Evolutionary conservation across 441 rosid species (phyloP).

Genomic region (Corymbia citriodora): DNA sequence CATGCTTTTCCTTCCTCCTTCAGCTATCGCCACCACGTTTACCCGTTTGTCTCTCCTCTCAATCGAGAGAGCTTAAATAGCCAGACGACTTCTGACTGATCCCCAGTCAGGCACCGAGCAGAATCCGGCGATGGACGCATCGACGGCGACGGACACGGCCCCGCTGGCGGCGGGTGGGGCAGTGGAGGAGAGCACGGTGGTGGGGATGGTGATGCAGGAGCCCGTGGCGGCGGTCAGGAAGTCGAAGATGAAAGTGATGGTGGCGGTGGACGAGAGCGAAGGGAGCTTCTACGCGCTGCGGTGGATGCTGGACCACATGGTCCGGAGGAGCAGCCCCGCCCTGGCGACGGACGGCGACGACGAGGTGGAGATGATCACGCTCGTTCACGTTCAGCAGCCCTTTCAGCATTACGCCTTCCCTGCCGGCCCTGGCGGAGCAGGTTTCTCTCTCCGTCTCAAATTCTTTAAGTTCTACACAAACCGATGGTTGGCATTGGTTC

Average conservation of each 20-base stretch:
- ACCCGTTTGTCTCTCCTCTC: not conserved
- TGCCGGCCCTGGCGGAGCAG: slow-evolving; percentile 51
- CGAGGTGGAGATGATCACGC: slow-evolving; percentile 26
- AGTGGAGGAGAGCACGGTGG: not conserved
- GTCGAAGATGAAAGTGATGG: slow-evolving; percentile 41
- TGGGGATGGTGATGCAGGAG: slow-evolving; percentile 1
- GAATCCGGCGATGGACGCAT: not conserved
- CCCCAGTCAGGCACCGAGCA: not conserved
- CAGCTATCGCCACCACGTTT: not conserved
- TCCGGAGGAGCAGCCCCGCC: slow-evolving; percentile 1
- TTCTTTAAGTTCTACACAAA: not conserved
- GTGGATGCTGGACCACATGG: slow-evolving; percentile 51
- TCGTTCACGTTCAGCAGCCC: slow-evolving; percentile 64
- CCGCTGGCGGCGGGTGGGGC: not conserved
- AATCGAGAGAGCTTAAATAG: not conserved
- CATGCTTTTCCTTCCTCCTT: not conserved
- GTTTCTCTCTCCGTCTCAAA: slow-evolving; percentile 5
- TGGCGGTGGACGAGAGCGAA: slow-evolving; percentile 73
- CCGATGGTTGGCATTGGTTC: not conserved
- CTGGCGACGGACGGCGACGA: slow-evolving; percentile 1
- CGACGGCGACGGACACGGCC: not conserved
- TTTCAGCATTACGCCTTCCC: slow-evolving; percentile 40
- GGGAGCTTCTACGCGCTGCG: slow-evolving; percentile 59
- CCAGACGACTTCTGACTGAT: not conserved
- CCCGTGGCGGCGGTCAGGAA: not conserved